phyloP scores from a whole-genome alignment of 2,329 filamentous ascomycete genomes.

The Xylaria digitata region DNA sequence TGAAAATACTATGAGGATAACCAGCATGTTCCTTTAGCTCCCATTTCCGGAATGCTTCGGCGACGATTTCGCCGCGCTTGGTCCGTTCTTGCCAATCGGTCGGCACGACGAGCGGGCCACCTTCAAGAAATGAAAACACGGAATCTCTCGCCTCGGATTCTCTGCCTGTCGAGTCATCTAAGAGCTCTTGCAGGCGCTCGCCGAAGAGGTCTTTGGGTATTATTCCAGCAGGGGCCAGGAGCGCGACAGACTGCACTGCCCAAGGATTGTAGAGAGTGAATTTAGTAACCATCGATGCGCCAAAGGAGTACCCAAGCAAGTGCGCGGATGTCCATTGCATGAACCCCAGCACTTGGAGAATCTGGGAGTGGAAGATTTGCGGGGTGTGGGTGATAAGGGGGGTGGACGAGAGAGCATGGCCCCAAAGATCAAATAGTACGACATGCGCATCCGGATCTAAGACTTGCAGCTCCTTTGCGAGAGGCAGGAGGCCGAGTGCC shows the following conservation, averaged over 20 bases:
- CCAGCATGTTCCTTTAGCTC: constrained; percentile 30
- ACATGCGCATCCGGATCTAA: constrained; percentile 26
- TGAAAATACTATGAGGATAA: constrained; percentile 27
- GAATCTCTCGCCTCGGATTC: constrained; percentile 23
- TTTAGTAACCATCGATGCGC: constrained; percentile 12
- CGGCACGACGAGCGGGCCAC: constrained; percentile 33
- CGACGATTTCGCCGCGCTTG: constrained; percentile 28
- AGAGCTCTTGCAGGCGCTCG: neutral
- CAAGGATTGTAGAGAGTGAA: constrained; percentile 26
- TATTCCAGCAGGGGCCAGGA: constrained; percentile 31
- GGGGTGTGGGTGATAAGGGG: constrained; percentile 27
- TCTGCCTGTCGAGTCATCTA: constrained; percentile 13
- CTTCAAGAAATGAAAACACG: constrained; percentile 26
- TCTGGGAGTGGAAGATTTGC: constrained; percentile 34
- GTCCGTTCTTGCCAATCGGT: constrained; percentile 28
- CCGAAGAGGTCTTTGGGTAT: constrained; percentile 7
- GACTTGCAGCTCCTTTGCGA: constrained; percentile 24
- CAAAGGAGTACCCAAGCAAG: constrained; percentile 35
- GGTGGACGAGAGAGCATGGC: constrained; percentile 32
- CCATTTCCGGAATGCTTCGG: constrained; percentile 31
- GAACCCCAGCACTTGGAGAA: constrained; percentile 26
- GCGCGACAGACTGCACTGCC: constrained; percentile 8
- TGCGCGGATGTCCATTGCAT: constrained; percentile 26
- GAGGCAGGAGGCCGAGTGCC: constrained; percentile 29
- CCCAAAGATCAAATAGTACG: constrained; percentile 34